Percentiles rank a stretch among this genome's conserved stretches.
Conservation (phyloP, 2,329 filamentous ascomycete genomes). For the Alternaria triticimaculans region DNA sequence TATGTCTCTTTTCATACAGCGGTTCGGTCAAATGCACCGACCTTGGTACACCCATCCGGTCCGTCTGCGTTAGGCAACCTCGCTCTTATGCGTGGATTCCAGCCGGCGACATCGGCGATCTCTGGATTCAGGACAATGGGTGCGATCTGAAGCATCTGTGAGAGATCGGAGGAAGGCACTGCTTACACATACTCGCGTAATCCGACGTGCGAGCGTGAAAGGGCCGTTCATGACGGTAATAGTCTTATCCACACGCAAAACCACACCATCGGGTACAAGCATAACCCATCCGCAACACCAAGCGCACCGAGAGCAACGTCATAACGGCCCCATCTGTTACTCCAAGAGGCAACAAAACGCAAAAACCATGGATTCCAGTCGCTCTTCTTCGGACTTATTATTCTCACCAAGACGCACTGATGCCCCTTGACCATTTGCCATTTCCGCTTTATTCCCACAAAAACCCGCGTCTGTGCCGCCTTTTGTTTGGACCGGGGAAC, state of each 20-base stretch:
- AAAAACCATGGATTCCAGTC: conserved; percentile 10
- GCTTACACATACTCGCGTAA: neutral
- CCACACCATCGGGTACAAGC: neutral
- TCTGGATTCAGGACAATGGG: neutral
- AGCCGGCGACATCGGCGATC: conserved; percentile 1
- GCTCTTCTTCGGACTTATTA: conserved; percentile 16
- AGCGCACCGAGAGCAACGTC: neutral
- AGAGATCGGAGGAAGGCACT: neutral
- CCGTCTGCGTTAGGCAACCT: conserved; percentile 1
- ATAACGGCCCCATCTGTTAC: neutral
- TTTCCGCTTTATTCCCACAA: conserved; percentile 1
- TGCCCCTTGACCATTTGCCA: neutral
- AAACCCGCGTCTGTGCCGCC: neutral
- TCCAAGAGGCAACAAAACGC: neutral
- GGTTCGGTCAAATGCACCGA: neutral
- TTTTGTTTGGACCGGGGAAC: neutral
- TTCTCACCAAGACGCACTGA: neutral
- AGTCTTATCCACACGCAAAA: neutral
- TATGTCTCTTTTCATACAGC: neutral
- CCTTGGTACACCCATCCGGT: neutral
- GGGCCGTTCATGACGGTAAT: neutral
- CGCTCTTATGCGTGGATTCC: neutral
- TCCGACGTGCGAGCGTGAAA: neutral
- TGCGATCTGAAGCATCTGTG: neutral
- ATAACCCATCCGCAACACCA: neutral